Percentiles rank a stretch among this genome's conserved stretches.
Conservation (phyloP, 495 filamentous ascomycete species). For the Penicillium maclennaniae region DNA sequence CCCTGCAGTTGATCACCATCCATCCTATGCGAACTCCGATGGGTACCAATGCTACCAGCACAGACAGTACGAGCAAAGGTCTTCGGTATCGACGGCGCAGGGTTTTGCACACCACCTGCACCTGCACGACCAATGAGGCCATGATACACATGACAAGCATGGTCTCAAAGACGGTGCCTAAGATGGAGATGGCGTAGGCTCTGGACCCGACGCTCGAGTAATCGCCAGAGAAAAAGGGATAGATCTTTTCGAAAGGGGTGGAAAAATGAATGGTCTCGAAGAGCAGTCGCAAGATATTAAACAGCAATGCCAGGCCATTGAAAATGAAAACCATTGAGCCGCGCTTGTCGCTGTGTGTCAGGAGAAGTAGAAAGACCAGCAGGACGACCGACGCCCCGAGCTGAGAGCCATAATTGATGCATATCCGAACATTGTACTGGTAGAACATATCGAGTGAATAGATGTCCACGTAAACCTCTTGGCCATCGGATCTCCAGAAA, state of each 20-base stretch:
- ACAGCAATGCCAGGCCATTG: constrained; percentile 55
- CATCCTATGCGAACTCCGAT: constrained; percentile 58
- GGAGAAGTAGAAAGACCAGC: constrained; percentile 58
- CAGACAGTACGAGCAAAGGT: constrained; percentile 46
- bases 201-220: constrained; percentile 44
- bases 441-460: constrained; percentile 45
- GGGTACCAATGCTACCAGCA: constrained; percentile 49
- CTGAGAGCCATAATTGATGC: constrained; percentile 69
- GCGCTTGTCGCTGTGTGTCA: constrained; percentile 62
- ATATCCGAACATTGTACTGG: constrained; percentile 47
- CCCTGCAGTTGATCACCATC: constrained; percentile 52
- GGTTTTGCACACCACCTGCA: constrained; percentile 56
- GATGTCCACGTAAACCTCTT: constrained; percentile 47
- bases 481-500: constrained; percentile 50
- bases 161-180: constrained; percentile 50
- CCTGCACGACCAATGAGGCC: constrained; percentile 68
- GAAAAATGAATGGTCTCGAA: constrained; percentile 57
- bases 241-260: constrained; percentile 53
- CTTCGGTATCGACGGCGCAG: constrained; percentile 40
- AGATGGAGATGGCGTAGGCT: constrained; percentile 49
- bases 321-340: constrained; percentile 57
- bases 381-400: constrained; percentile 70
- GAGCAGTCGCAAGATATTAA: constrained; percentile 59
- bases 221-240: constrained; percentile 56
- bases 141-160: constrained; percentile 60